A percentile compares a stretch with the other conserved stretches of the same genome.
phyloP scores from a whole-genome alignment of 805 yeast species.

The Metschnikowia gelsemii region DNA sequence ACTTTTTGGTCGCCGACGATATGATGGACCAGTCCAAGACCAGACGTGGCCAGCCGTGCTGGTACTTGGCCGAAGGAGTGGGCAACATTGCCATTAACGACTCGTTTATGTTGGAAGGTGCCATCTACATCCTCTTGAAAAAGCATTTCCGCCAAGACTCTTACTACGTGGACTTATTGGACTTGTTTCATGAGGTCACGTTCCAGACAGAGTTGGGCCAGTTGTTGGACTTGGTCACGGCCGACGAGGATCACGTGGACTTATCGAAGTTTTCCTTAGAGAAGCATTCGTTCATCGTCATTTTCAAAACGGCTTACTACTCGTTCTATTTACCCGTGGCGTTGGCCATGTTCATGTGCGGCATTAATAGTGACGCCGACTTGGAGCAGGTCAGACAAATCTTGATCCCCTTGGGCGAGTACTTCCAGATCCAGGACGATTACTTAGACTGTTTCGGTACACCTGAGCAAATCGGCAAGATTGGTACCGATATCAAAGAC shows the following conservation, averaged over 20 bases:
- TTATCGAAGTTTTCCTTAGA: conserved; percentile 79
- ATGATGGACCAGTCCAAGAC: conserved; percentile 97
- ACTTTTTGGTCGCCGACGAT: conserved; percentile 95
- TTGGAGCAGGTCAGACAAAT: conserved; percentile 85
- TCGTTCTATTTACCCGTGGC: conserved; percentile 97
- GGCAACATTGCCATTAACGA: conserved; percentile 96
- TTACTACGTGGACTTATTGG: conserved; percentile 87
- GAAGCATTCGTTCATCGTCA: conserved; percentile 93
- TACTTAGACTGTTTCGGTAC: conserved; percentile 95
- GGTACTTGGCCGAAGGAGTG: conserved; percentile 82
- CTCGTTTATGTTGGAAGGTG: conserved; percentile 94
- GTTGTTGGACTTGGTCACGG: conserved; percentile 90
- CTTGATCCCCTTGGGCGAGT: conserved; percentile 93
- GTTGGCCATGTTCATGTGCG: conserved; percentile 91
- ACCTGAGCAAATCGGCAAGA: conserved; percentile 96
- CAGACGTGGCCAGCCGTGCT: conserved; percentile 98
- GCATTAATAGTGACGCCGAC: conserved; percentile 66
- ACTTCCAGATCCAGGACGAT: conserved; percentile 98
- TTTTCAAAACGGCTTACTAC: conserved; percentile 95
- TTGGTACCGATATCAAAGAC: conserved; percentile 97
- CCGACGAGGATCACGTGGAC: conserved; percentile 94
- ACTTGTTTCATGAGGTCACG: conserved; percentile 94
- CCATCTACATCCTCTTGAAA: conserved; percentile 85
- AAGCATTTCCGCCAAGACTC: conserved; percentile 79
- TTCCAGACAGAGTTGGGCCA: conserved; percentile 98